Conservation (phyloP, 208 protist genomes). For the Leishmania major region DNA sequence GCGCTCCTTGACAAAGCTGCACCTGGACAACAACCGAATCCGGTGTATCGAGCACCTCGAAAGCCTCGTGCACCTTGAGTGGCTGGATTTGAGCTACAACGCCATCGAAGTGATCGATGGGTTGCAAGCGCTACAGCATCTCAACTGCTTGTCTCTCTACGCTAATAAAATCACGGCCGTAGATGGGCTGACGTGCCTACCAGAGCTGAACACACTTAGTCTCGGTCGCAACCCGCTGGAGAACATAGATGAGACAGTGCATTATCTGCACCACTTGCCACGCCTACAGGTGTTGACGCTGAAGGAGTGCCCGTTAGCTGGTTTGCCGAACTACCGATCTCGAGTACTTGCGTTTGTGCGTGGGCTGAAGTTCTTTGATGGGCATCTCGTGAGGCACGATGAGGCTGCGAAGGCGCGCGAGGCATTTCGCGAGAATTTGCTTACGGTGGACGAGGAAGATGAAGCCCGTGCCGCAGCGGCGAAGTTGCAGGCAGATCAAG, state of each 20-base stretch:
- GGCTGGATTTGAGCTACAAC: conserved; percentile 95
- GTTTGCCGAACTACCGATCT: conserved; percentile 60
- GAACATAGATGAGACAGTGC: conserved; percentile 82
- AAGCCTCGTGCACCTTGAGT: conserved; percentile 79
- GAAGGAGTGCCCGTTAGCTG: conserved; percentile 65
- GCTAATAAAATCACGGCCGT: conserved; percentile 85
- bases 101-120: conserved; percentile 92
- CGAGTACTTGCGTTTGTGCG: conserved; percentile 79
- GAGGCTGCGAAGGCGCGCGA: conserved; percentile 67
- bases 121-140: conserved; percentile 77
- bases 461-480: conserved; percentile 37
- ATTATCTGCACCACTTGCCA: conserved; percentile 76
- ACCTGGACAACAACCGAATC: conserved; percentile 96
- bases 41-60: conserved; percentile 90
- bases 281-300: conserved; percentile 88
- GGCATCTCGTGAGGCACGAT: conserved; percentile 39
- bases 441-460: conserved; percentile 84
- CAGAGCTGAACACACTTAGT: conserved; percentile 86
- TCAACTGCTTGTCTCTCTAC: conserved; percentile 91
- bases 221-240: conserved; percentile 94
- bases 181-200: conserved; percentile 68
- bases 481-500: conserved; percentile 49
- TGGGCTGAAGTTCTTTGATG: conserved; percentile 74
- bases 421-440: conserved; percentile 81
- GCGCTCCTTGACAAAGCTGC: conserved; percentile 87